phyloP scores from a whole-genome alignment of 1,284 basidiomycete genomes.

The Microbotryum violaceum region DNA sequence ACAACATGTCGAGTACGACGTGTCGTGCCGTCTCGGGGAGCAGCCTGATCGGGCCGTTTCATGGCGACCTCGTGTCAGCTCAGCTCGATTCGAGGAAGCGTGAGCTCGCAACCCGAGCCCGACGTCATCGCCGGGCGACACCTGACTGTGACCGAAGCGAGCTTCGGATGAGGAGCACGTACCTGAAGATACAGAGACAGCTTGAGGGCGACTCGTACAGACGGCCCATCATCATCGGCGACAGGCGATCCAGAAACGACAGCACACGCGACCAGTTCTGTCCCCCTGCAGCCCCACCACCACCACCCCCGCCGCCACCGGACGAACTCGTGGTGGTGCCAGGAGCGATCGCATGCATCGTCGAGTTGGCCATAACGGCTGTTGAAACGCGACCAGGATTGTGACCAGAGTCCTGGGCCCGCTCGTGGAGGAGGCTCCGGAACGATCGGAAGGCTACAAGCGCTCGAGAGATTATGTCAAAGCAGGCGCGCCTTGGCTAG shows the following conservation, averaged over 20 bases:
- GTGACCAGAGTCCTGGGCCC: no score
- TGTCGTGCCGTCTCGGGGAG: slow-evolving; percentile 80
- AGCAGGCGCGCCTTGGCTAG: no score
- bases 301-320: no score
- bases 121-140: background rate
- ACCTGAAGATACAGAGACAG: slow-evolving; percentile 91
- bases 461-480: no score
- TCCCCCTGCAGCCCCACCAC: no score
- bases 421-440: no score
- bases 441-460: no score
- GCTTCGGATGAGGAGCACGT: slow-evolving; percentile 15
- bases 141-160: slow-evolving; percentile 1
- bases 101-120: background rate
- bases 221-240: slow-evolving; percentile 70
- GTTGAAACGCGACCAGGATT: no score
- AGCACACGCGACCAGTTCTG: no score
- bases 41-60: slow-evolving; percentile 50
- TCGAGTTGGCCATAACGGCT: no score
- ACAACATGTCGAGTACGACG: slow-evolving; percentile 82
- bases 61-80: slow-evolving; percentile 13
- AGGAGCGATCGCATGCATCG: no score
- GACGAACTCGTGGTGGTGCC: no score
- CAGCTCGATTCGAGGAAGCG: slow-evolving; percentile 3
- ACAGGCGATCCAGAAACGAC: slow-evolving; percentile 75
- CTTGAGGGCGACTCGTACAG: slow-evolving; percentile 84